Percentiles rank a stretch among this genome's conserved stretches.
phyloP scores from a whole-genome alignment of 345 rosid species.

The Adansonia digitata region DNA sequence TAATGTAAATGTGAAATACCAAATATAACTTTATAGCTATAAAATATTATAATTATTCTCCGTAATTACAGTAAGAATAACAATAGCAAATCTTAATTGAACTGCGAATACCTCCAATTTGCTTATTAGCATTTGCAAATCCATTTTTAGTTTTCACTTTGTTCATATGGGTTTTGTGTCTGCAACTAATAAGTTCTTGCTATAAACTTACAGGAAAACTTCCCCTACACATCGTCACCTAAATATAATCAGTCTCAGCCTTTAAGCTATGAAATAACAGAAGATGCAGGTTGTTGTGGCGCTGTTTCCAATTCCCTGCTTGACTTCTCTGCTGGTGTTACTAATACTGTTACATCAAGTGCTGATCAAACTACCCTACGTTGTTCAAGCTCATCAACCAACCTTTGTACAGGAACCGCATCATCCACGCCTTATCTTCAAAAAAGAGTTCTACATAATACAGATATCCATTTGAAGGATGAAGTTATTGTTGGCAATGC shows the following conservation, averaged over 20 bases:
- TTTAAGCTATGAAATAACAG: constrained; percentile 32
- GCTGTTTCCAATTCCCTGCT: constrained; percentile 20
- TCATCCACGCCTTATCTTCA: background rate
- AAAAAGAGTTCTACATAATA: constrained; percentile 17
- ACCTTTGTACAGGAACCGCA: constrained; percentile 8
- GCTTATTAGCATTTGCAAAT: background rate
- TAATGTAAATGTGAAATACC: background rate
- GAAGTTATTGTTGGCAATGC: constrained; percentile 19
- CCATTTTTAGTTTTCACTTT: constrained; percentile 5
- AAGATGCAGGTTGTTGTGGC: constrained; percentile 28
- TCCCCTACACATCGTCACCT: constrained; percentile 30
- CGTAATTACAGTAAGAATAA: background rate
- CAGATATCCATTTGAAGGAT: background rate
- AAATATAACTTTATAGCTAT: background rate
- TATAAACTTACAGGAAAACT: constrained; percentile 37
- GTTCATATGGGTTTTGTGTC: background rate
- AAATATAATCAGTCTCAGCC: constrained; percentile 37
- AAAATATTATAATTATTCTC: background rate
- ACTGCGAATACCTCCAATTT: background rate
- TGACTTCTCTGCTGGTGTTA: constrained; percentile 19
- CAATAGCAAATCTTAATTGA: background rate
- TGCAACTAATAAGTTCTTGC: background rate
- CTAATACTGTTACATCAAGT: constrained; percentile 23
- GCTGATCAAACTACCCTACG: constrained; percentile 5
- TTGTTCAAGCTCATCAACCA: constrained; percentile 18